Evolutionary conservation across 2,329 filamentous ascomycete genomes (phyloP).

Genomic region (Cladophialophora yegresii): DNA sequence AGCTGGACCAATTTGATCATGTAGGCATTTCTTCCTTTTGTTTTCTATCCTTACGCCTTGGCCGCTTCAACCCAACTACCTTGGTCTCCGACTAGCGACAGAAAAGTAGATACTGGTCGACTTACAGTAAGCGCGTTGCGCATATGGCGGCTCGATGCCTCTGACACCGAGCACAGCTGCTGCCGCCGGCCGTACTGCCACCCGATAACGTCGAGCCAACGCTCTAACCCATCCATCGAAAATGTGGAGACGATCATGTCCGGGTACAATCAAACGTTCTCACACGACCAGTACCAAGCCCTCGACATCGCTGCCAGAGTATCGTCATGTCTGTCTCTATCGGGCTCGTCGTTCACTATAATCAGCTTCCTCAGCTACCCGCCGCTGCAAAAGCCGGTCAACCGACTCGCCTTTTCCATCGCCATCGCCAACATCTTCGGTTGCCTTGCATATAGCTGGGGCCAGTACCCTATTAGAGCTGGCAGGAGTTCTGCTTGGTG

Average conservation of each 20-base stretch:
- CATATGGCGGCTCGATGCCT: background rate
- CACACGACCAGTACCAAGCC: slow-evolving; percentile 10
- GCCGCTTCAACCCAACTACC: background rate
- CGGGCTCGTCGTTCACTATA: slow-evolving; percentile 25
- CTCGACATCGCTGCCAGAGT: slow-evolving; percentile 28
- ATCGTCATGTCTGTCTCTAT: slow-evolving; percentile 25
- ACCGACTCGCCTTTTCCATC: slow-evolving; percentile 30
- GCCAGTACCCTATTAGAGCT: slow-evolving; percentile 21
- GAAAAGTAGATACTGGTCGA: background rate
- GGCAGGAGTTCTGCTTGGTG: slow-evolving; percentile 24
- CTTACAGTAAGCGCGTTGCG: background rate
- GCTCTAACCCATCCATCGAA: background rate
- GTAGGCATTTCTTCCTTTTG: background rate
- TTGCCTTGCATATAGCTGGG: slow-evolving; percentile 28
- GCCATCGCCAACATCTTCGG: slow-evolving; percentile 26
- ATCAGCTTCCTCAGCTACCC: slow-evolving; percentile 26
- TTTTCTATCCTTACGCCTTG: background rate
- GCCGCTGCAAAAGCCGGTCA: slow-evolving; percentile 29
- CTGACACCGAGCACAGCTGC: background rate
- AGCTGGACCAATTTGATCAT: background rate
- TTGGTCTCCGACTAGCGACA: background rate
- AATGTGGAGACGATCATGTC: slow-evolving; percentile 22
- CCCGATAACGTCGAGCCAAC: background rate
- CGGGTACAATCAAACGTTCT: slow-evolving; percentile 23
- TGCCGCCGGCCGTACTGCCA: no score